Conservation (phyloP, 805 yeast species). For the Diddensiella transvaalensis region DNA sequence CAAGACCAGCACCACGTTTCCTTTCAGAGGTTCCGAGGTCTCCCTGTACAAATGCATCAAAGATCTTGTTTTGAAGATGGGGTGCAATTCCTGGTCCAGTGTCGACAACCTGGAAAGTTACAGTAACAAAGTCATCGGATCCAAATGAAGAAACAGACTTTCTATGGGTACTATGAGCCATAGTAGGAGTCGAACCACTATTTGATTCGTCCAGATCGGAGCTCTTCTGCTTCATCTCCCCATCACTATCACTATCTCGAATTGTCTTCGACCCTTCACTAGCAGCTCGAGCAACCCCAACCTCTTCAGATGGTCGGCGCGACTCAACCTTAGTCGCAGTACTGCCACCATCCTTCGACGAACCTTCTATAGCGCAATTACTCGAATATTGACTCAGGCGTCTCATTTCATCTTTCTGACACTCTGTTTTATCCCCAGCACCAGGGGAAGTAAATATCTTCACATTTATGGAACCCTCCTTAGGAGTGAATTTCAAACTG, state of each 20-base stretch:
- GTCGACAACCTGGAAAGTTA: conserved; percentile 74
- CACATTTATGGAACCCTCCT: conserved; percentile 65
- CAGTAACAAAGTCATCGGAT: conserved; percentile 45
- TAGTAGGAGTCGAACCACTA: not conserved
- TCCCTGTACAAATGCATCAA: conserved; percentile 96
- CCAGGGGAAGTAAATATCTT: not conserved
- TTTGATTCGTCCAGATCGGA: not conserved
- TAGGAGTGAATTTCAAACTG: conserved; percentile 88
- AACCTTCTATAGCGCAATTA: not conserved
- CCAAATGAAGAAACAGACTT: conserved; percentile 22
- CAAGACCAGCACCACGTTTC: conserved; percentile 95
- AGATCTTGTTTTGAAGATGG: conserved; percentile 74
- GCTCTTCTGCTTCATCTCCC: not conserved
- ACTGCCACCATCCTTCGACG: not conserved
- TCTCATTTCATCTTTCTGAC: not conserved
- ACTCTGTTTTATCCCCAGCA: not conserved
- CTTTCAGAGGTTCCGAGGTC: conserved; percentile 89
- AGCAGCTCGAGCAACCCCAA: not conserved
- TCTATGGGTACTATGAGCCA: not conserved
- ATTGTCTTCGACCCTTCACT: not conserved
- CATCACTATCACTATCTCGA: not conserved
- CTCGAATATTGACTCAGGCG: not conserved
- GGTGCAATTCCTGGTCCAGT: conserved; percentile 95
- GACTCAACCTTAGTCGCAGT: not conserved
- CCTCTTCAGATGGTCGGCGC: not conserved